Evolutionary conservation across 2,329 filamentous ascomycete species (phyloP).

Genomic region (Emergomyces africanus): DNA sequence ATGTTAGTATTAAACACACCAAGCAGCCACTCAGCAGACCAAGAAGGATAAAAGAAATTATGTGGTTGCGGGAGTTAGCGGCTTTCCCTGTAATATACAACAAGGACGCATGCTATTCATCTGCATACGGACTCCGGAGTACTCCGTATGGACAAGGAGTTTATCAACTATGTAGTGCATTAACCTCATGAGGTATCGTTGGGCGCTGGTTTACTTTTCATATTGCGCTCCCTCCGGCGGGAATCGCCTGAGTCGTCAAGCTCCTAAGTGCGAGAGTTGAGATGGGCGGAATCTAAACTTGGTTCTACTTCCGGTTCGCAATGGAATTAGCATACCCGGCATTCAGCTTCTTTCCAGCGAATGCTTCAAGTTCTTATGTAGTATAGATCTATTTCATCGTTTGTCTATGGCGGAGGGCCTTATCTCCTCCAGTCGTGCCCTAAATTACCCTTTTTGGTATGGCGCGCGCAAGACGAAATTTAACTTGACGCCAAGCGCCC

Average conservation of each 20-base stretch:
- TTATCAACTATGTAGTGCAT: too few species aligned
- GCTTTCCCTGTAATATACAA: background rate
- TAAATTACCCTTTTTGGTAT: background rate
- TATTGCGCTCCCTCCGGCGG: too few species aligned
- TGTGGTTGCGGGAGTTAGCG: background rate
- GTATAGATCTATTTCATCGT: background rate
- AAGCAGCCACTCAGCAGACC: background rate
- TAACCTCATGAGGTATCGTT: too few species aligned
- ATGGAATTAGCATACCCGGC: background rate
- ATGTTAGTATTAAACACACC: background rate
- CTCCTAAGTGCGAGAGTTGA: too few species aligned
- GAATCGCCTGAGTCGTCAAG: too few species aligned
- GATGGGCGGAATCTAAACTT: background rate
- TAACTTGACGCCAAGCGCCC: too few species aligned
- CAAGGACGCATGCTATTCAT: too few species aligned
- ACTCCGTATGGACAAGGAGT: too few species aligned
- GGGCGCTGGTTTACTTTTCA: too few species aligned
- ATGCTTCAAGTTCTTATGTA: too few species aligned
- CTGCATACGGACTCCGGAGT: too few species aligned
- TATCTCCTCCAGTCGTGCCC: background rate
- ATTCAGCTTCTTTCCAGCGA: background rate
- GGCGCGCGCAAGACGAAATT: background rate
- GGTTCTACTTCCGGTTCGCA: background rate
- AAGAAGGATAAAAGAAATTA: background rate
- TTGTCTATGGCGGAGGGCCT: background rate